Percentiles rank a stretch among this genome's conserved stretches.
phyloP scores from a whole-genome alignment of 2,329 filamentous ascomycete genomes.

The Penicillium sclerotigenum region DNA sequence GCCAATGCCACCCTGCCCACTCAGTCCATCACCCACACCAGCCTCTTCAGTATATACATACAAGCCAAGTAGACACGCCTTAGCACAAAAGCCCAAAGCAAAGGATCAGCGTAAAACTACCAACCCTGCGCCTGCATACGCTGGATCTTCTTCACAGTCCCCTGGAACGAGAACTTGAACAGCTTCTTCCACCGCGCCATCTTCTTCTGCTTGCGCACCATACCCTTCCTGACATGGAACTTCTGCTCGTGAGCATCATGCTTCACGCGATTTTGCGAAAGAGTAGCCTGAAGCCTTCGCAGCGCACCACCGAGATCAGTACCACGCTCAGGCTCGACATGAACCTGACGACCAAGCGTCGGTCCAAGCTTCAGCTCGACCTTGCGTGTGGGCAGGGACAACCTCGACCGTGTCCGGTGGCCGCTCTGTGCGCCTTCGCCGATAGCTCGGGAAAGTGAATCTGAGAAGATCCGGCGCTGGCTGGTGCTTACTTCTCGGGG shows the following conservation, averaged over 20 bases:
- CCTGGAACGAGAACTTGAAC: slow-evolving; percentile 45
- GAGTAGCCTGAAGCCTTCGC: slow-evolving; percentile 26
- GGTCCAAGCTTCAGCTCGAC: slow-evolving; percentile 38
- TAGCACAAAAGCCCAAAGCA: background rate
- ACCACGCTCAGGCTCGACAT: slow-evolving; percentile 35
- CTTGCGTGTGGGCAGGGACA: slow-evolving; percentile 21
- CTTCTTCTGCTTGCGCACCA: slow-evolving; percentile 40
- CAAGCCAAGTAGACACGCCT: slow-evolving; percentile 10
- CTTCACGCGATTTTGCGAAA: slow-evolving; percentile 35
- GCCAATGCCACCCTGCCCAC: slow-evolving; percentile 7
- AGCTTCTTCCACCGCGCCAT: slow-evolving; percentile 43
- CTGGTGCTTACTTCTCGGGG: background rate
- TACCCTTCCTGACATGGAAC: slow-evolving; percentile 44
- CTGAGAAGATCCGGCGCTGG: slow-evolving; percentile 10
- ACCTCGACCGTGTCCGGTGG: slow-evolving; percentile 5
- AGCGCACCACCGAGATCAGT: slow-evolving; percentile 31
- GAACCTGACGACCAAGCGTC: slow-evolving; percentile 36
- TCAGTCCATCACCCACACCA: slow-evolving; percentile 5
- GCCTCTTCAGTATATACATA: slow-evolving; percentile 17
- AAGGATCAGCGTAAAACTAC: slow-evolving; percentile 26
- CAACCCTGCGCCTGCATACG: slow-evolving; percentile 48
- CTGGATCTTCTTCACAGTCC: slow-evolving; percentile 43
- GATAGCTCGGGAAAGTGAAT: slow-evolving; percentile 24
- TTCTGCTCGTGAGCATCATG: slow-evolving; percentile 33
- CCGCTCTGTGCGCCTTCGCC: slow-evolving; percentile 12